phyloP scores from a whole-genome alignment of 495 filamentous ascomycete genomes.

The Neurospora sp. region DNA sequence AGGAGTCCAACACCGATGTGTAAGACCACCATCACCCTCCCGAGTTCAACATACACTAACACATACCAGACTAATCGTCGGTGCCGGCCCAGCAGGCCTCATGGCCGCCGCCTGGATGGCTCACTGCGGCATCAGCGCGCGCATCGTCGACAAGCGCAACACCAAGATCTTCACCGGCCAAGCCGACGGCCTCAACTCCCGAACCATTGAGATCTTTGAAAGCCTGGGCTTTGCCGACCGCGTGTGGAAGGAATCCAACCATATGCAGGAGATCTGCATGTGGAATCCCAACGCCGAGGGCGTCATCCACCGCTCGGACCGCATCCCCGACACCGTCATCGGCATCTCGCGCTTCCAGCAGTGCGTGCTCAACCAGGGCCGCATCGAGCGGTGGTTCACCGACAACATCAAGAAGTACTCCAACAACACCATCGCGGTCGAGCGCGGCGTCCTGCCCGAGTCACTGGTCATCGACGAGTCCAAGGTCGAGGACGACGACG shows the following conservation, averaged over 20 bases:
- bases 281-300: conserved; percentile 41
- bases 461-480: conserved; percentile 35
- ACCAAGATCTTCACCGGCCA: conserved; percentile 19
- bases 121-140: conserved; percentile 45
- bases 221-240: conserved; percentile 54
- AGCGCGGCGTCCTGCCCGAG: conserved; percentile 42
- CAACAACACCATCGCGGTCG: conserved; percentile 35
- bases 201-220: conserved; percentile 58
- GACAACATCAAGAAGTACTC: conserved; percentile 36
- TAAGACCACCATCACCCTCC: conserved; percentile 4
- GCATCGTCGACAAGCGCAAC: conserved; percentile 51
- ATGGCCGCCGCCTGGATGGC: conserved; percentile 57
- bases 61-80: conserved; percentile 40
- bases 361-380: conserved; percentile 44
- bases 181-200: conserved; percentile 21
- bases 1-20: conserved; percentile 26
- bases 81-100: conserved; percentile 56
- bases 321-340: conserved; percentile 40
- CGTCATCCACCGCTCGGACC: conserved; percentile 41
- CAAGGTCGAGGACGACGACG: conserved; percentile 33
- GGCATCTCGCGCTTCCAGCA: conserved; percentile 45
- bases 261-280: conserved; percentile 37
- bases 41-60: background rate
- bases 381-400: conserved; percentile 47
- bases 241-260: conserved; percentile 48